Percentiles rank a stretch among this genome's conserved stretches.
These are phyloP conservation scores for Dispira simplex DNA, from an alignment of 192 early-diverging fungal genomes.

Conservation along the genomic window DNA sequence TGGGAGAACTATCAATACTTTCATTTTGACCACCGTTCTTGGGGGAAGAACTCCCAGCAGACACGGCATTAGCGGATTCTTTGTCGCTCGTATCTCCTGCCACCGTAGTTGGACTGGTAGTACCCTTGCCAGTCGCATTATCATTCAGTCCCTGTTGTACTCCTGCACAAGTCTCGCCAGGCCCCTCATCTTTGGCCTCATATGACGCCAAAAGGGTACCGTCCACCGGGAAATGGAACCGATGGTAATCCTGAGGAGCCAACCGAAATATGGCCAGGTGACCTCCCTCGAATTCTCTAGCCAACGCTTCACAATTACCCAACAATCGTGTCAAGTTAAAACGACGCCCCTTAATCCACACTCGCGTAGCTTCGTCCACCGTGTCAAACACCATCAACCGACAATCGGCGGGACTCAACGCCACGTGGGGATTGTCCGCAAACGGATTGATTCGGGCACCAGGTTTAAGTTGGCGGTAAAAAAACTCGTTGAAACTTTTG, in stretches of 20 bases:
- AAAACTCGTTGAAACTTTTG: constrained; percentile 73
- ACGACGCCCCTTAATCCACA: constrained; percentile 69
- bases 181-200: background rate
- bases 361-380: constrained; percentile 39
- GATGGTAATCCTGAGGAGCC: constrained; percentile 76
- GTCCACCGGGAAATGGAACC: constrained; percentile 62
- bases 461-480: constrained; percentile 65
- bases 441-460: constrained; percentile 28
- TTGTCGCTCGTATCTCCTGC: background rate
- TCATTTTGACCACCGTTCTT: background rate
- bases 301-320: constrained; percentile 25
- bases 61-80: background rate
- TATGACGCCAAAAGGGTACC: constrained; percentile 32
- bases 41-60: background rate
- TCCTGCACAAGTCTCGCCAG: background rate
- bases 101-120: background rate
- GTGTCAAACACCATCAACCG: constrained; percentile 49
- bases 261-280: constrained; percentile 54
- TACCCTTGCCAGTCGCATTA: background rate
- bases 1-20: too few species aligned
- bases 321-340: constrained; percentile 47
- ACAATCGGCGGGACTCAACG: constrained; percentile 61
- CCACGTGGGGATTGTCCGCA: constrained; percentile 31
- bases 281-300: constrained; percentile 41
- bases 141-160: background rate